Evolutionary conservation across 1,284 basidiomycete genomes (phyloP), one percentile per base, ranked within the genome.

Genomic region (Ceratobasidium sp.): DNA sequence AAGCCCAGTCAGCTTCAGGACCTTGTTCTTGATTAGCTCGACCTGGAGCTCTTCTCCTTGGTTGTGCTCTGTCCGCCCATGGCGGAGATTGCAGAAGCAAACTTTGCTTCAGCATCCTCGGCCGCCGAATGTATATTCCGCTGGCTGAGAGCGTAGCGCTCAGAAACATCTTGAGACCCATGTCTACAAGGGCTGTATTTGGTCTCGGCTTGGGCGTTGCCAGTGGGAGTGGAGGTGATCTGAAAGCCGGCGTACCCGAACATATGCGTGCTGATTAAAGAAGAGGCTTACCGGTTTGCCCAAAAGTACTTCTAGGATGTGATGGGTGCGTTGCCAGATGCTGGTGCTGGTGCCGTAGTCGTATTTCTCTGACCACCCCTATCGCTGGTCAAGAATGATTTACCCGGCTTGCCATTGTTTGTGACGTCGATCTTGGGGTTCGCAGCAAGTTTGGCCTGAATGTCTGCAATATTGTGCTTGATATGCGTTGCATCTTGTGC

Each of bases 41-140:
- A 5, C n/a, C 46, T 66, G 65, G 27, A 66, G 23, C 5, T 10
- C 46, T 7, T 23, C 10, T 86, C 86, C 82, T 73, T 71, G 27
- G 62, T 46, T 5, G 62, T 65, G 5, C 20, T 65, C 44, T 44
- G 35, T 7, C 62, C 62, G 6, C 62, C 62, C 2, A 38, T 38
- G 23, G 62, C 62, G 41, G 62, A 38, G 18, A 65, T 65, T 7
- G 62, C 62, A 30, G 41, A 44, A 44, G 7, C 23, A n/a, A 65
- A 65, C n/a, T 46, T 65, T 14, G 62, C 23, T 20, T 65, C 62
- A 18, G 62, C 62, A 3, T 65, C 23, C 35, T 65, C 62, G 1
- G 62, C 62, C 5, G 62, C 62, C 14, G 23, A 20, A 65, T 38
- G 62, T 38, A 65, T 65, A 23, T 23, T 46, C 4, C 44, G 27